Evolutionary conservation across 1,284 basidiomycete genomes (phyloP).

Genomic region (Xanthoconium separans): DNA sequence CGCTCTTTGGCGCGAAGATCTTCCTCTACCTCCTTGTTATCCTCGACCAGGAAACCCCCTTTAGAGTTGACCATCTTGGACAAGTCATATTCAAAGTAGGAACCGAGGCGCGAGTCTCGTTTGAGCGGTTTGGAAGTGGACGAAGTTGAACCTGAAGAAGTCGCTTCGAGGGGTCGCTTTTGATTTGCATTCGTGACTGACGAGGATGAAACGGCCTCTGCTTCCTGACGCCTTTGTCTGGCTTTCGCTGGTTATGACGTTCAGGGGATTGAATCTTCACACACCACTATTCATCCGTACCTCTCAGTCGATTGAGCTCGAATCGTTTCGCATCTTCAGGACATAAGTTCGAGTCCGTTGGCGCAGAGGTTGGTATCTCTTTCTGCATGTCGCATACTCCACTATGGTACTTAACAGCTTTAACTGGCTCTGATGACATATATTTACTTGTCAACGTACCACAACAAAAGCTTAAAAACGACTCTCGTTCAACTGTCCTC

Average conservation of each 20-base stretch:
- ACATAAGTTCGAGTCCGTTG: conserved; percentile 18
- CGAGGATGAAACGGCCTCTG: conserved; percentile 47
- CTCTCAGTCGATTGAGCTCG: conserved; percentile 51
- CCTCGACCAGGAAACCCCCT: conserved; percentile 88
- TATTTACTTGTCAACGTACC: conserved; percentile 15
- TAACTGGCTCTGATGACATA: conserved; percentile 14
- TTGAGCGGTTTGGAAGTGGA: conserved; percentile 64
- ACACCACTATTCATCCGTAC: conserved; percentile 29
- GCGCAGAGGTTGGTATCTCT: neutral
- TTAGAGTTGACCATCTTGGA: conserved; percentile 95
- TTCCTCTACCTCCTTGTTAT: conserved; percentile 74
- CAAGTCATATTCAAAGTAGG: conserved; percentile 95
- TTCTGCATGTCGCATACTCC: conserved; percentile 13
- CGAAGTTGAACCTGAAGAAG: conserved; percentile 55
- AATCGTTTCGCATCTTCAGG: conserved; percentile 38
- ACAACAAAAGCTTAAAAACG: neutral
- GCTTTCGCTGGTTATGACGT: conserved; percentile 47
- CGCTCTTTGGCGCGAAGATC: conserved; percentile 69
- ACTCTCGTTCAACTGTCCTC: conserved; percentile 5
- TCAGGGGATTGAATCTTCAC: conserved; percentile 8
- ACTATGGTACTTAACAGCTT: neutral
- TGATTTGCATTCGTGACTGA: conserved; percentile 53
- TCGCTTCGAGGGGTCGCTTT: conserved; percentile 52
- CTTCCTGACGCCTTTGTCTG: conserved; percentile 55
- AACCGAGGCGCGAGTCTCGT: conserved; percentile 73